phyloP scores from a whole-genome alignment of 164 flowering plant genomes.

The Vitis cinerea region DNA sequence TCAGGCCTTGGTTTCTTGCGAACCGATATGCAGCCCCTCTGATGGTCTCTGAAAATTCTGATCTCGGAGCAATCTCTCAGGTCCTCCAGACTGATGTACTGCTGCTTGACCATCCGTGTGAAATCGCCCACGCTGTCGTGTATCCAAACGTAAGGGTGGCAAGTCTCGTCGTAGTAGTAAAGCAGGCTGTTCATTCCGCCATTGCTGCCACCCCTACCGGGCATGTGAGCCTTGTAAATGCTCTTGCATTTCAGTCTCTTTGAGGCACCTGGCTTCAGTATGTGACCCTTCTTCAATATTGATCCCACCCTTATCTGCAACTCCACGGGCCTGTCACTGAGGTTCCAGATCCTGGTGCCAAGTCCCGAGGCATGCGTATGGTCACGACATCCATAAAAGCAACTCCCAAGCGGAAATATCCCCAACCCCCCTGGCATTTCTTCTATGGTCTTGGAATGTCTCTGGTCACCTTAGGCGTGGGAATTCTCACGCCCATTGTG shows the following conservation, averaged over 20 bases:
- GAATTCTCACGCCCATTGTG: conserved; percentile 3
- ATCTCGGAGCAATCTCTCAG: conserved; percentile 76
- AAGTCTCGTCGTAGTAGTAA: conserved; percentile 67
- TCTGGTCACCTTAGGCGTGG: conserved; percentile 11
- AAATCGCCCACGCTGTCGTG: conserved; percentile 62
- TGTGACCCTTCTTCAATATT: conserved; percentile 65
- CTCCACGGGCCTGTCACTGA: conserved; percentile 62
- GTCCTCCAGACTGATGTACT: conserved; percentile 77
- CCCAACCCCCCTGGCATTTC: conserved; percentile 30
- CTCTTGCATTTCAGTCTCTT: conserved; percentile 67
- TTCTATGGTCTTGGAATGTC: background rate
- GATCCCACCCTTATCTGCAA: conserved; percentile 84
- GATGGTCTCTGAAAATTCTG: conserved; percentile 65
- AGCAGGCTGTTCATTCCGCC: conserved; percentile 44
- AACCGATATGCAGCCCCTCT: conserved; percentile 64
- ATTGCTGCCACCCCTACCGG: conserved; percentile 22
- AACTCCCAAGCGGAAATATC: conserved; percentile 30
- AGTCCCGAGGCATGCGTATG: conserved; percentile 34
- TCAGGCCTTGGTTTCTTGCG: conserved; percentile 68
- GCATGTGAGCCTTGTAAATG: conserved; percentile 75
- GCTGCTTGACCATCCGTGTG: conserved; percentile 77
- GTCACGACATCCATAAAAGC: conserved; percentile 56
- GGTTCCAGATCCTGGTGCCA: conserved; percentile 70
- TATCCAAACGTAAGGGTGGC: conserved; percentile 82
- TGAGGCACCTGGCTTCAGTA: conserved; percentile 70